Conservation (phyloP, 1,284 basidiomycete genomes). For the Sphagnurus paluster region DNA sequence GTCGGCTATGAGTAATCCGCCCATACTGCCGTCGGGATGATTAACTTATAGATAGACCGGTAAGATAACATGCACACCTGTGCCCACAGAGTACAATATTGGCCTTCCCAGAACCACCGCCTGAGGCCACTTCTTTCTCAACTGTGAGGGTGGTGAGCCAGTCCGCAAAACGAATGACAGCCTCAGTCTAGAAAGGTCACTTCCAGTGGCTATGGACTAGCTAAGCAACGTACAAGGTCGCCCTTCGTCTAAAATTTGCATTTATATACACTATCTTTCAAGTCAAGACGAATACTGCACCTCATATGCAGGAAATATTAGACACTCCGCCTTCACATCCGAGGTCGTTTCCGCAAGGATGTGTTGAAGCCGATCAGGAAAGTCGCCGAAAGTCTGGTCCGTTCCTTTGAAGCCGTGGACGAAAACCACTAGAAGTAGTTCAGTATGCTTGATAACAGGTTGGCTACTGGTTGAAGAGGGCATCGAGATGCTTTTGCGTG, state of each 20-base stretch:
- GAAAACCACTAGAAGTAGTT: slow-evolving; percentile 58
- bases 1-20: slow-evolving; percentile 86
- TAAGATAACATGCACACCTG: slow-evolving; percentile 50
- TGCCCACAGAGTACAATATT: slow-evolving; percentile 90
- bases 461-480: neutral
- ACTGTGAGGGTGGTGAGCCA: slow-evolving; percentile 86
- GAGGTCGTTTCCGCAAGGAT: slow-evolving; percentile 63
- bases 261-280: slow-evolving; percentile 1
- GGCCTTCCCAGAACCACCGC: slow-evolving; percentile 75
- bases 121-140: slow-evolving; percentile 71
- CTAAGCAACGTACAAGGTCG: slow-evolving; percentile 67
- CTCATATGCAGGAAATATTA: slow-evolving; percentile 90
- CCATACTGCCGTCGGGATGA: slow-evolving; percentile 64
- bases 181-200: slow-evolving; percentile 57
- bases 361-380: slow-evolving; percentile 77
- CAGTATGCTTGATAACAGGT: slow-evolving; percentile 16
- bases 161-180: slow-evolving; percentile 82
- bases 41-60: slow-evolving; percentile 2
- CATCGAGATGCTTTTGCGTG: neutral
- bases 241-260: slow-evolving; percentile 68
- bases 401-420: slow-evolving; percentile 75
- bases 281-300: slow-evolving; percentile 35
- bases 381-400: slow-evolving; percentile 75
- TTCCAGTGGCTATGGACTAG: neutral
- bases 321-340: slow-evolving; percentile 63